These are phyloP conservation scores for Leishmania mexicana DNA, from an alignment of 208 protist species.

Conservation along the genomic window DNA sequence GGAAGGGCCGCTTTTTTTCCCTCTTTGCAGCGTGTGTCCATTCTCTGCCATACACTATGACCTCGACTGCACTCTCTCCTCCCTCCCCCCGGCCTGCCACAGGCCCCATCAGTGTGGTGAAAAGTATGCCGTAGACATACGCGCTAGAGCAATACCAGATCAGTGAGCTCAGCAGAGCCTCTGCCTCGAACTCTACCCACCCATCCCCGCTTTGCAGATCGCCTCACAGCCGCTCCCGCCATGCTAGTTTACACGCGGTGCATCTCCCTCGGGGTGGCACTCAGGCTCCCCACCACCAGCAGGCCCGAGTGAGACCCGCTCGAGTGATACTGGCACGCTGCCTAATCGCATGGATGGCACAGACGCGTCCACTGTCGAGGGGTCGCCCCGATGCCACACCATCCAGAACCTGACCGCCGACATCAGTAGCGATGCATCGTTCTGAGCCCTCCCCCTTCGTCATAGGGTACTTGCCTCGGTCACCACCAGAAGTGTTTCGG, in stretches of 20 bases:
- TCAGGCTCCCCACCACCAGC: background rate
- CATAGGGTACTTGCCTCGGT: background rate
- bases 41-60: too few relatives aligned
- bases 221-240: background rate
- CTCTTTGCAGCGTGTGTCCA: too few relatives aligned
- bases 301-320: background rate
- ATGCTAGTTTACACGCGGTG: background rate
- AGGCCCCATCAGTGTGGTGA: background rate
- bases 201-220: background rate
- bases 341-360: background rate
- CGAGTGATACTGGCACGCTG: background rate
- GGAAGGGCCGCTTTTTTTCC: background rate
- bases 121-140: background rate
- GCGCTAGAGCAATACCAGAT: background rate
- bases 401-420: background rate
- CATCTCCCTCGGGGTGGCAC: background rate
- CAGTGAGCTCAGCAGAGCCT: background rate
- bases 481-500: background rate
- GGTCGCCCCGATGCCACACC: background rate
- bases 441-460: background rate
- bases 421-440: background rate
- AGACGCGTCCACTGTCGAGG: background rate
- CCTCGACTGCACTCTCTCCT: background rate
- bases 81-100: too few relatives aligned
- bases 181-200: background rate